These are phyloP conservation scores for Cladosporium austrohemisphaericum DNA, from an alignment of 2,329 filamentous ascomycete genomes.

Conservation along the genomic window DNA sequence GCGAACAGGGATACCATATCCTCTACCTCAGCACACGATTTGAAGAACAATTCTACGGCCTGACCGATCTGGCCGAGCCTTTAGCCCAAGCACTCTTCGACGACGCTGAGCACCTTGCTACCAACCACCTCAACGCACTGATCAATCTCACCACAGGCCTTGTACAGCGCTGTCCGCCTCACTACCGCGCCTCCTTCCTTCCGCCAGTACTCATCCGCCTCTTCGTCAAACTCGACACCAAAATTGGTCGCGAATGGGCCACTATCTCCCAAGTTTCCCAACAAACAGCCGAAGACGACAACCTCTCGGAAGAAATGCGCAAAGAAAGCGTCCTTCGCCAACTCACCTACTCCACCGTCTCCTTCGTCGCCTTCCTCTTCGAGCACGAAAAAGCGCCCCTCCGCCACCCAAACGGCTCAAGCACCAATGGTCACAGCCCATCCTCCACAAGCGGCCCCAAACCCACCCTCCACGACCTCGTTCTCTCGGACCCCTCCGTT, in stretches of 20 bases:
- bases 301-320: constrained; percentile 93
- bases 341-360: constrained; percentile 85
- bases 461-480: constrained; percentile 72
- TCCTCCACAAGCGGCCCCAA: constrained; percentile 25
- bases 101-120: constrained; percentile 76
- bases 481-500: constrained; percentile 71
- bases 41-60: constrained; percentile 86
- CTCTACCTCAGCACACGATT: constrained; percentile 89
- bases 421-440: constrained; percentile 7
- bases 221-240: constrained; percentile 81
- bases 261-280: constrained; percentile 59
- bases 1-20: constrained; percentile 91
- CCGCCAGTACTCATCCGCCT: constrained; percentile 77
- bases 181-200: constrained; percentile 73
- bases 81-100: constrained; percentile 80
- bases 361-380: constrained; percentile 85
- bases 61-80: constrained; percentile 74
- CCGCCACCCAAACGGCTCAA: constrained; percentile 18
- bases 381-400: constrained; percentile 61
- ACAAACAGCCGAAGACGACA: constrained; percentile 63
- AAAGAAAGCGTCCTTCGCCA: constrained; percentile 91
- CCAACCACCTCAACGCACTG: constrained; percentile 91
- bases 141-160: constrained; percentile 83
- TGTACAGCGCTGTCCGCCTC: constrained; percentile 85
- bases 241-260: constrained; percentile 84